A percentile compares a stretch with the other conserved stretches of the same genome.
Conservation (phyloP, 163 green algal species). For the Scenedesmus sp. region DNA sequence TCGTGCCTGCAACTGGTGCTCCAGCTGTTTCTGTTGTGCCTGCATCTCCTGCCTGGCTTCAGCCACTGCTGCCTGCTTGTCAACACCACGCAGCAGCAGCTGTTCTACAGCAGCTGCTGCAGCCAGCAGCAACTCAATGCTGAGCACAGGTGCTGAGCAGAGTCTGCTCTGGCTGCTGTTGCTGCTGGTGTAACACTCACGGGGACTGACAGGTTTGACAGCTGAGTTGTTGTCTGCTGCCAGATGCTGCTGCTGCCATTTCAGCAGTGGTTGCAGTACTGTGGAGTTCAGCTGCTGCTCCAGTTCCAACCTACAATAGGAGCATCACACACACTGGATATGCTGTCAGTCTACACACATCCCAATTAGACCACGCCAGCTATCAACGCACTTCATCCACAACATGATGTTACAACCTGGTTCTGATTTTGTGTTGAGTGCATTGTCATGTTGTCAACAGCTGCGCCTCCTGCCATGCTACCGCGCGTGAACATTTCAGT, state of each 20-base stretch:
- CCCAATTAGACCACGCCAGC: too few species aligned
- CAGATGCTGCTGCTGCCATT: slow-evolving; percentile 8
- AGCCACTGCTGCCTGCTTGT: slow-evolving; percentile 7
- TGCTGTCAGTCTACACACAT: neutral
- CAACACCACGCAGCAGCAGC: neutral
- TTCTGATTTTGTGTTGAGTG: too few species aligned
- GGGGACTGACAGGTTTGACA: neutral
- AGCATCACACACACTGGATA: neutral
- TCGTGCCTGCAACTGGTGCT: slow-evolving; percentile 17
- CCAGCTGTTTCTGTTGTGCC: neutral
- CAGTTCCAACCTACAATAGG: neutral
- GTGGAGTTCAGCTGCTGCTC: neutral
- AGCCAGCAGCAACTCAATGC: neutral
- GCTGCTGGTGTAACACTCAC: neutral
- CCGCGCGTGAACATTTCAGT: too few species aligned
- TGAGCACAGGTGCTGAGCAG: neutral
- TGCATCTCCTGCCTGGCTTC: neutral
- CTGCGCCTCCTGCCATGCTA: too few species aligned
- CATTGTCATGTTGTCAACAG: too few species aligned
- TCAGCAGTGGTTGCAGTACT: slow-evolving; percentile 30
- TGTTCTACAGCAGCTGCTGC: slow-evolving; percentile 22
- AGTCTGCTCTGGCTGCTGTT: neutral
- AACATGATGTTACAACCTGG: neutral
- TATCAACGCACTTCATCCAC: too few species aligned
- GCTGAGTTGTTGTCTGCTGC: neutral